Evolutionary conservation across 2,329 filamentous ascomycete genomes (phyloP), one percentile per base, ranked within the genome.

Genomic region (Cadophora gregata): DNA sequence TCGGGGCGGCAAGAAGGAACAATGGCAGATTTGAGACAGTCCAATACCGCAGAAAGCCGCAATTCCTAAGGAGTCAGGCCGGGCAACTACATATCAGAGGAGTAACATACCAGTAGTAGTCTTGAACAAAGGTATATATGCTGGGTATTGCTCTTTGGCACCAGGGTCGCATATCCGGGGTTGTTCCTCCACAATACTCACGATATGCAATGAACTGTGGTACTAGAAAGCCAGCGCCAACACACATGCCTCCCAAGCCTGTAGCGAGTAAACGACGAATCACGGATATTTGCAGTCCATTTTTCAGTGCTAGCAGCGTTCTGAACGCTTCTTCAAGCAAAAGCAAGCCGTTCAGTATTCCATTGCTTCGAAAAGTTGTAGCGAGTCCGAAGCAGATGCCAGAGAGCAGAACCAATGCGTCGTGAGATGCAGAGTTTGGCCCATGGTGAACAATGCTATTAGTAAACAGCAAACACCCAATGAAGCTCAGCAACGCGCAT

Each of bases 41-140:
- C 96, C 96, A 99, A 81, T 99, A 99, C 67, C 86, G 86, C 61
- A 98, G 85, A 72, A 97, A 90, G 0, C 96, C 96, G 62, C 91
- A 88, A 74, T 95, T 89, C 96, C 94, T 97, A 36, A 16, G 24
- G 9, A 21, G 36, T 50, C 51, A 50, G 68, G 21, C 51, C 21
- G 21, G 16, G 7, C 5, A 29, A 36, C 19, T 36, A 16, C 5
- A 25, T 25, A 5, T 47, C n/a, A 48, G 24, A 25, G 12, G 19
- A 5, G 12, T 12, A 27, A 79, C 88, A 78, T 84, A 97, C 94
- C 96, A 99, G 79, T 99, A 98, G 74, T 92, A 83, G 55, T 84
- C 84, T 77, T 99, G 96, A 1, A 98, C 95, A 82, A 91, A 98
- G 0, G 88, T 85, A 79, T 97, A 98, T 67, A 99, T 94, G 77